phyloP scores from a whole-genome alignment of 495 filamentous ascomycete species.

The Geopyxis carbonaria region DNA sequence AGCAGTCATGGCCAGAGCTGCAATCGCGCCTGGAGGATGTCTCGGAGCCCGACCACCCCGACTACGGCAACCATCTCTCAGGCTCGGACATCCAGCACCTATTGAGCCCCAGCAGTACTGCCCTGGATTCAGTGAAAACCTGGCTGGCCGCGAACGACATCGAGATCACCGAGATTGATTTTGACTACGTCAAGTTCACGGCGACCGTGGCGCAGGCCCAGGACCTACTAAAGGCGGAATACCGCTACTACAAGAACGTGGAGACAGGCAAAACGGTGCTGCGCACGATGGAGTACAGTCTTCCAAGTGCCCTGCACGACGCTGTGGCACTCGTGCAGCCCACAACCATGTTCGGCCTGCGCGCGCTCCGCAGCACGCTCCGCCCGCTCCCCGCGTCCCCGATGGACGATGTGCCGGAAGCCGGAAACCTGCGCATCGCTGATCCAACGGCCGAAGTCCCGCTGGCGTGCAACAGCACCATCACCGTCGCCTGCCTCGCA shows the following conservation, averaged over 20 bases:
- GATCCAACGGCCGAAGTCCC: no score
- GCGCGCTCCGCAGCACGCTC: no score
- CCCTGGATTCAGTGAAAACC: conserved; percentile 28
- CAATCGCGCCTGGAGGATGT: conserved; percentile 41
- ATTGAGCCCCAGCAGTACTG: conserved; percentile 31
- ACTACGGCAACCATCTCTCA: conserved; percentile 48
- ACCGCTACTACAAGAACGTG: conserved; percentile 32
- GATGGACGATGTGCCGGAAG: no score
- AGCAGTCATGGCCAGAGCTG: conserved; percentile 29
- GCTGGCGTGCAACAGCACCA: conserved; percentile 30
- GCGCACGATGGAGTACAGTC: conserved; percentile 41
- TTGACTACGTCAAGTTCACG: conserved; percentile 41
- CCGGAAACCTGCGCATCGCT: no score
- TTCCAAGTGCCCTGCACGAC: conserved; percentile 34
- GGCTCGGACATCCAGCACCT: conserved; percentile 37
- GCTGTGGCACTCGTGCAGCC: conserved; percentile 39
- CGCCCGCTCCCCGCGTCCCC: no score
- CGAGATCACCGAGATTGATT: conserved; percentile 31
- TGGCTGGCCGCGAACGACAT: conserved; percentile 38
- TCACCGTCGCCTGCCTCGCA: conserved; percentile 43
- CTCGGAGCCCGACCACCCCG: conserved; percentile 41
- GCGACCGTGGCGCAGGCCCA: conserved; percentile 37
- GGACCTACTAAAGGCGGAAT: conserved; percentile 37
- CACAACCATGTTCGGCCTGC: conserved; percentile 36
- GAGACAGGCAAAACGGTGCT: conserved; percentile 27